These are phyloP conservation scores for Lasiodiplodia citricola DNA, from an alignment of 2,329 filamentous ascomycete genomes.

Conservation along the genomic window DNA sequence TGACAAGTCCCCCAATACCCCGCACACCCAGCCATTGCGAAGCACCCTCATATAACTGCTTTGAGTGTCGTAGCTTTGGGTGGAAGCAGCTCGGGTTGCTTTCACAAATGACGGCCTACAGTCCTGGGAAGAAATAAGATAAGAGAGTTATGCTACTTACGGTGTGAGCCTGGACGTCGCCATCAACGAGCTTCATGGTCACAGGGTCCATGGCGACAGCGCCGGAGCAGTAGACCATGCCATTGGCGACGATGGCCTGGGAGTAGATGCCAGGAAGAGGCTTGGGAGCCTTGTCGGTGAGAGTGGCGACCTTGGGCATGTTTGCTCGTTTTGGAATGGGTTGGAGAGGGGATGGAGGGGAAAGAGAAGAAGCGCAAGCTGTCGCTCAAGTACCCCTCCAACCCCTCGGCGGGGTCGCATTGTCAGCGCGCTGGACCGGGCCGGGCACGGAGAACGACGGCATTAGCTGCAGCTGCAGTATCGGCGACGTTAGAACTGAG, in stretches of 20 bases:
- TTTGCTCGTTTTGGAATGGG: neutral
- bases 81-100: too few relatives aligned
- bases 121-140: neutral
- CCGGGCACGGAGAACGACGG: neutral
- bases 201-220: conserved; percentile 14
- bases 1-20: neutral
- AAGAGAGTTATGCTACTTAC: neutral
- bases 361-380: neutral
- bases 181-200: conserved; percentile 24
- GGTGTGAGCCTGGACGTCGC: conserved; percentile 21
- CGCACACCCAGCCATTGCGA: neutral
- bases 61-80: neutral
- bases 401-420: neutral
- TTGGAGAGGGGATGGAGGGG: neutral
- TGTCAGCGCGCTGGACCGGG: neutral
- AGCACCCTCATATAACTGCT: neutral
- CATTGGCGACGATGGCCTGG: conserved; percentile 26
- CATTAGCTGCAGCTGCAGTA: neutral
- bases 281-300: conserved; percentile 26
- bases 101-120: neutral
- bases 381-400: conserved; percentile 5
- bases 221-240: conserved; percentile 26
- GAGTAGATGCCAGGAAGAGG: conserved; percentile 24
- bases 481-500: conserved; percentile 24
- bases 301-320: conserved; percentile 24